phyloP scores from a whole-genome alignment of 257 asterid genomes.

The Solanum clarkiae region DNA sequence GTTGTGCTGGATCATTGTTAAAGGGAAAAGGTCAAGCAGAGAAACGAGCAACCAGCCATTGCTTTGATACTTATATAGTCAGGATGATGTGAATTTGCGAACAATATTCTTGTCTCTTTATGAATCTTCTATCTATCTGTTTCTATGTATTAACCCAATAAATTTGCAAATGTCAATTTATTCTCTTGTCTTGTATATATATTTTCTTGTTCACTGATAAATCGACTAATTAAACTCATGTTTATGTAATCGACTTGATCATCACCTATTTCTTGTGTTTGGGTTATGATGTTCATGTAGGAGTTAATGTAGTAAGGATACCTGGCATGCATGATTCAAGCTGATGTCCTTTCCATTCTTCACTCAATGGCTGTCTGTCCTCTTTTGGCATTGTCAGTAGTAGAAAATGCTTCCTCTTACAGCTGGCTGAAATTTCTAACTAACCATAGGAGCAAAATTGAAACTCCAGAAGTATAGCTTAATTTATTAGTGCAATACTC shows the following conservation, averaged over 20 bases:
- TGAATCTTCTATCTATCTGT: neutral
- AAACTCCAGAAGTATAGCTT: neutral
- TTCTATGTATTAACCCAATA: neutral
- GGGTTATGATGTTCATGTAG: neutral
- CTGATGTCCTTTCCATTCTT: neutral
- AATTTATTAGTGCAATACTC: neutral
- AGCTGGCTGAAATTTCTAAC: neutral
- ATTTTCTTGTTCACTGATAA: neutral
- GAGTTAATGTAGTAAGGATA: neutral
- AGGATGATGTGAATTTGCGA: neutral
- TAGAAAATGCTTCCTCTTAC: neutral
- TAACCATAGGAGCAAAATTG: neutral
- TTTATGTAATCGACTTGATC: neutral
- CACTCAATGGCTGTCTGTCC: neutral
- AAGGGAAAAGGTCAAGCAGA: neutral
- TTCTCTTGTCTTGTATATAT: neutral
- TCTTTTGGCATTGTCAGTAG: neutral
- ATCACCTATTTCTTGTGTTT: neutral
- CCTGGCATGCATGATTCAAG: neutral
- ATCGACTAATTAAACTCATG: neutral
- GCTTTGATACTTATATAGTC: neutral
- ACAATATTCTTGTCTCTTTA: neutral
- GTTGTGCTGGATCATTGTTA: neutral
- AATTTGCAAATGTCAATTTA: neutral
- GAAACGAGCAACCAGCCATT: neutral